phyloP scores from a whole-genome alignment of 495 filamentous ascomycete species.

The Astrothelium subdiscretum region DNA sequence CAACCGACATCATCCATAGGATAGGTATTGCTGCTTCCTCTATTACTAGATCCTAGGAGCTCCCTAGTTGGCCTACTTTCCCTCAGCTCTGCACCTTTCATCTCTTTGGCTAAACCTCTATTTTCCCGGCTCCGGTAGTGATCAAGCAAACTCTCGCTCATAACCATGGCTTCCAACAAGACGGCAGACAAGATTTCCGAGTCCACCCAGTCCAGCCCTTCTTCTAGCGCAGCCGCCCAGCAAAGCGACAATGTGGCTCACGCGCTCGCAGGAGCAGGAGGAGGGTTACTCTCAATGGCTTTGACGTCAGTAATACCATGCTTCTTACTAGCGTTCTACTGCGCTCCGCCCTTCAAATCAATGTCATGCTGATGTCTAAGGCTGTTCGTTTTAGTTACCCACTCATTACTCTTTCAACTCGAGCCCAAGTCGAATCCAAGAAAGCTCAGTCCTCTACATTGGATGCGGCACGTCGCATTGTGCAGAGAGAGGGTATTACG shows the following conservation, averaged over 20 bases:
- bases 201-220: neutral
- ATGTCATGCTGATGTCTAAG: slow-evolving; percentile 8
- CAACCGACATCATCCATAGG: neutral
- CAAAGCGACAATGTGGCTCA: slow-evolving; percentile 89
- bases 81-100: too few species aligned
- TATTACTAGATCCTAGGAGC: too few species aligned
- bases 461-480: slow-evolving; percentile 71
- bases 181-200: neutral
- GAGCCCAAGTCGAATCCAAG: slow-evolving; percentile 94
- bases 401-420: slow-evolving; percentile 92
- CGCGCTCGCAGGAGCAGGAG: slow-evolving; percentile 73
- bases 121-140: neutral
- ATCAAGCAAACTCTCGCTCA: neutral
- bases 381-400: slow-evolving; percentile 55
- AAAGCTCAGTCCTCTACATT: slow-evolving; percentile 72
- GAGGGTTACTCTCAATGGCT: slow-evolving; percentile 88
- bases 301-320: slow-evolving; percentile 69
- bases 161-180: neutral
- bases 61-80: too few species aligned
- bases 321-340: slow-evolving; percentile 3
- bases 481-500: slow-evolving; percentile 76
- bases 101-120: too few species aligned
- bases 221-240: slow-evolving; percentile 36
- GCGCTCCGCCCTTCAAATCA: slow-evolving; percentile 11
- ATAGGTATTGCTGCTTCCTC: too few species aligned